Evolutionary conservation across 192 early-diverging fungal species (phyloP), one percentile per base, ranked within the genome.

Genomic region (Coemansia javaensis): DNA sequence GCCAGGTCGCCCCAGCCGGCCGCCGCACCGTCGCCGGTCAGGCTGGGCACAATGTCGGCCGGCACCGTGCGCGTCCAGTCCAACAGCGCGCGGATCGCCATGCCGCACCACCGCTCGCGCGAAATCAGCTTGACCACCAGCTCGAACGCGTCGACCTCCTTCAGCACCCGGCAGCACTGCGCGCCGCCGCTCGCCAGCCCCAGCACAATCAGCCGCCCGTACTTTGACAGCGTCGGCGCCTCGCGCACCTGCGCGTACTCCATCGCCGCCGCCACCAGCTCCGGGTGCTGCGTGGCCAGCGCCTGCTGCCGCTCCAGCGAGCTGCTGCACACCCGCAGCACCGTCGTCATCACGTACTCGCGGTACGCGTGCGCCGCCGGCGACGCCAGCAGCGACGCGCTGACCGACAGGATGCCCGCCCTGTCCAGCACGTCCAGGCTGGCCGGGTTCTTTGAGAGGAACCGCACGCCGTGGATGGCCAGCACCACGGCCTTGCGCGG

Each of bases 91-190:
- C 71, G 64, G 47, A 75, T 67, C 8, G 71, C 71, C 63, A 56
- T 57, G 2, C 59, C 64, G 30, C 71, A 75, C 71, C 71, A 75
- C 21, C 63, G 63, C 59, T 75, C 71, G 40, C 71, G 63, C 44
- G 71, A 75, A 11, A 75, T 75, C 39, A 75, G 56, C 64, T 75
- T 75, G 16, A 75, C 71, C 1, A 75, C 44, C 22, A 75, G 59
- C 51, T 75, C 71, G 36, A 75, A 66, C 32, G 71, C 71, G 32
- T 55, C 28, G 34, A 63, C 71, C 20, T 75, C 71, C 44, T 59
- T 63, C n/a, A 75, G 59, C 43, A 67, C 64, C 8, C 71, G 63
- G 31, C 71, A 75, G 54, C 71, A 75, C 44, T 63, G 54, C 14
- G 56, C 33, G 0, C 59, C 64, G 18, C 63, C 71, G 32, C 50